Evolutionary conservation across 163 green algal species (phyloP).

Genomic region (Chloromonas sp.): DNA sequence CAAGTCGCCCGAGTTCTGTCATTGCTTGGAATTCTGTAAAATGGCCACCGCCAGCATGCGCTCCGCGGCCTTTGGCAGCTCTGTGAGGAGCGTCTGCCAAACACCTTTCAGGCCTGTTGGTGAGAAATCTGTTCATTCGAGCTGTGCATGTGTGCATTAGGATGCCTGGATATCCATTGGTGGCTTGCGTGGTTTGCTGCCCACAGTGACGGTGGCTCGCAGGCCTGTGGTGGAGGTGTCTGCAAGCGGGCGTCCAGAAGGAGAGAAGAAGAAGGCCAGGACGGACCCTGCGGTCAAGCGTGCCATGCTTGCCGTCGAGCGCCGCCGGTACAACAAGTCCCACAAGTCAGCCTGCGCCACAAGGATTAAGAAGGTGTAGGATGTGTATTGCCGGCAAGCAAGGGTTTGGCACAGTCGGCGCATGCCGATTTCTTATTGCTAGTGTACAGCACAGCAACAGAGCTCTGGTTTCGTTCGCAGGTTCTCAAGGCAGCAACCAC

Average conservation of each 20-base stretch:
- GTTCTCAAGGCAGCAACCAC: constrained; percentile 31
- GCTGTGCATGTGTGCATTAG: not conserved
- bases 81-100: not conserved
- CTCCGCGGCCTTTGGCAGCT: not conserved
- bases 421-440: not conserved
- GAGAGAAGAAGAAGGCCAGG: constrained; percentile 33
- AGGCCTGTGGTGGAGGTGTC: not conserved
- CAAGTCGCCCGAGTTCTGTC: no score
- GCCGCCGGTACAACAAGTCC: constrained; percentile 74
- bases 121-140: not conserved
- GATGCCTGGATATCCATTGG: no score
- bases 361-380: constrained; percentile 45
- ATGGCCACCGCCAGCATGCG: not conserved
- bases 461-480: constrained; percentile 11
- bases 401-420: no score
- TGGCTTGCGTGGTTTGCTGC: not conserved
- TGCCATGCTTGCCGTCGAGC: constrained; percentile 55
- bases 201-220: not conserved
- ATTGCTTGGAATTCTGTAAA: no score
- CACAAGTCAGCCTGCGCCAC: constrained; percentile 77
- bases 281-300: constrained; percentile 46
- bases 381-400: no score
- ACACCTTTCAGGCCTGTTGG: not conserved
- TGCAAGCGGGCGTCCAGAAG: constrained; percentile 2
- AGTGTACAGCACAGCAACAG: no score